Evolutionary conservation across 495 filamentous ascomycete genomes (phyloP), one percentile per base, ranked within the genome.

Genomic region (Hypoxylon subgilvum): DNA sequence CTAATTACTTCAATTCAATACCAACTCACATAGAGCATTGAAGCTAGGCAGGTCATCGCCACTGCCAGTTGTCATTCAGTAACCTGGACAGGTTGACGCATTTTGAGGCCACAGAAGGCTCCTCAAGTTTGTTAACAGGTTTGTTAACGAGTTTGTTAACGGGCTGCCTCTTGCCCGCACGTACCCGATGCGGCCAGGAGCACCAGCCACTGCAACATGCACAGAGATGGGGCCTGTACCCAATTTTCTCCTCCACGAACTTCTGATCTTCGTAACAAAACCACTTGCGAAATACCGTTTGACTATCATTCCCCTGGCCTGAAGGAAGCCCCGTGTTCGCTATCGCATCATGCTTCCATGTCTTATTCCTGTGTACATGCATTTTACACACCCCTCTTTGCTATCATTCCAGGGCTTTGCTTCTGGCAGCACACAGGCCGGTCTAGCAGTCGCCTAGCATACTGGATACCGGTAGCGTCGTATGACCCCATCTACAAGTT

Each of bases 31-130:
- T 12, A 5, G 31, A 34, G 9, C 31, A 12, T 6, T 12, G 9
- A 13, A 34, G 3, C n/a, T 12, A 22, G 23, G 35, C 6, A 35
- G 9, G 28, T 55, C 61, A 59, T 43, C 49, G 61, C 54, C 61
- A 64, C 61, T 64, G 54, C 50, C 54, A 55, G 61, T 52, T 64
- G 61, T 64, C 61, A 17, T 59, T 64, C 44, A 58, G 28, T 32
- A 56, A 3, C 31, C 3, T 35, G 7, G 13, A 3, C 12, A 6
- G 13, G 4, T n/a, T 12, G 9, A 3, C 13, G 16, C 43, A 14
- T 17, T 39, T n/a, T n/a, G n/a, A n/a, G n/a, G n/a, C n/a, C n/a
- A n/a, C n/a, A 41, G 19, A 27, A 3, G 23, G 8, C 23, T 27
- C 23, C 19, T 22, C 1, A 5, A 23, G 18, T 9, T n/a, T 34